Evolutionary conservation across 176 grass and related monocot species (phyloP), one percentile per base, ranked within the genome.

Genomic region (Saccharum spontaneum): DNA sequence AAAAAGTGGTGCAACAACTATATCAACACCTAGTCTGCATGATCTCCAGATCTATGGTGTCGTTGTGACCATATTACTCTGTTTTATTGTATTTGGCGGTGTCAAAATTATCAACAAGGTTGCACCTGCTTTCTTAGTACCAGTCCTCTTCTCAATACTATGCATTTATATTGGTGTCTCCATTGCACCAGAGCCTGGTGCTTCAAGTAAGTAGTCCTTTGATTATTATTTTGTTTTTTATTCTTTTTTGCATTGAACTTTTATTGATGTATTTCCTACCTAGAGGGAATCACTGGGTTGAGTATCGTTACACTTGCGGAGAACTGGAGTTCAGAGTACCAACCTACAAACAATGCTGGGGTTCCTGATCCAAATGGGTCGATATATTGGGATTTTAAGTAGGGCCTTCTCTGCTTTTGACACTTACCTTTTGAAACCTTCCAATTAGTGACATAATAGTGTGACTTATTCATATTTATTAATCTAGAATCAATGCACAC

Each of bases 31-130:
- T 12, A 98, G 69, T 78, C 79, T 98, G 30, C 96, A 98, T 87
- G 96, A 98, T 50, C 87, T 98, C 65, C 96, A 98, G 80, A 49
- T 98, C 20, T 98, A 98, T 52, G 96, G 96, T 65, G 74, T 95
- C 60, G 81, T 98, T 26, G 83, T 98, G 65, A 95, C 91, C 73
- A 94, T 98, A 64, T 87, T 98, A 71, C 77, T 98, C 4, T 93
- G 93, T 84, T 98, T 98, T 87, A 86, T 95, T 87, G 96, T 98
- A 55, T 98, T 98, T 79, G 96, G 96, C 45, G 96, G 96, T 69
- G 96, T 98, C 45, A 98, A 95, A 67, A 98, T 98, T 15, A 98
- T 98, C 73, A 98, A 98, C 71, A 92, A 86, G 77, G 96, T 98
- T 1, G 93, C 96, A 33, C 96, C 96, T 33, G 93, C 93, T 80